These are phyloP conservation scores for Beta corolliflora DNA, from an alignment of 179 eudicot genomes.

Conservation along the genomic window DNA sequence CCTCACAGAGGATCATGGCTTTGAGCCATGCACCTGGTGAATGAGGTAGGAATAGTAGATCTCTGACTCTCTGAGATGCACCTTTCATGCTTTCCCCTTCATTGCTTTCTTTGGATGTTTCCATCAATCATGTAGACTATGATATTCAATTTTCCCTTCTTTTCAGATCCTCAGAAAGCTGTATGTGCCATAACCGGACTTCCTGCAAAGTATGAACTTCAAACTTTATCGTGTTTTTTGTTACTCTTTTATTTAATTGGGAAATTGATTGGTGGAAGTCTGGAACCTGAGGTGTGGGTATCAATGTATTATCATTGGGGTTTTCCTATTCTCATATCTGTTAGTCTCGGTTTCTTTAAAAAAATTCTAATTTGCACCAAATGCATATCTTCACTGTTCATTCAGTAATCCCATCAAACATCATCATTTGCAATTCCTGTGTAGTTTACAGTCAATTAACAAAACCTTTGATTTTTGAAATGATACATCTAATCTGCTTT, in stretches of 20 bases:
- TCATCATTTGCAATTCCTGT: not conserved
- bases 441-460: not conserved
- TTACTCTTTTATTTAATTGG: not conserved
- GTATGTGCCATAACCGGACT: slow-evolving; percentile 85
- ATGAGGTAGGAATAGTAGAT: not conserved
- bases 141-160: slow-evolving; percentile 13
- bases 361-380: not conserved
- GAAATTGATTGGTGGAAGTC: not conserved
- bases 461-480: not conserved
- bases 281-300: not conserved
- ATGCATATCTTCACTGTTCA: not conserved
- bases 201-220: slow-evolving; percentile 74
- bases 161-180: slow-evolving; percentile 77
- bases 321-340: not conserved
- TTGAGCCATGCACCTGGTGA: not conserved
- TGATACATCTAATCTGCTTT: no score
- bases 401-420: not conserved
- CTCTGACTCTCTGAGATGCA: not conserved
- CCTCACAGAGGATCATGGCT: no score
- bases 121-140: slow-evolving; percentile 2
- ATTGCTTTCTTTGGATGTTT: not conserved
- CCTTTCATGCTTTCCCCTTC: not conserved
- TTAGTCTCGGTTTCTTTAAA: not conserved
- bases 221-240: not conserved
- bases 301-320: not conserved